Base-by-base conservation (phyloP, 495 filamentous ascomycete species). In the Pseudevernia furfuracea region DNA sequence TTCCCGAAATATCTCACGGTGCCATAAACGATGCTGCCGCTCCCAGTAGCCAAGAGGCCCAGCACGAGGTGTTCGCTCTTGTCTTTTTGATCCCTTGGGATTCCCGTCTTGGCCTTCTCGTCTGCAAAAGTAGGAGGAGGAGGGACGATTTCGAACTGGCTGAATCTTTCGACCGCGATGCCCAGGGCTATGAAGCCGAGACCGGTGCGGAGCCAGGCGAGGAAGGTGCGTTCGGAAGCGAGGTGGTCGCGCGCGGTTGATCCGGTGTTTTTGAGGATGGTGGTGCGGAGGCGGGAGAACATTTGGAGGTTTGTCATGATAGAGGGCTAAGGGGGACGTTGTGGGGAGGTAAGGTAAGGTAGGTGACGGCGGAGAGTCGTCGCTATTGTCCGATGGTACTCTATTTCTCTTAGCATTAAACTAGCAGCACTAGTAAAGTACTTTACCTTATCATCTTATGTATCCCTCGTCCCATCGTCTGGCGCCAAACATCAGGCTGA, bases 201-300 rank as follows among this genome's bases (percentile, higher is more conserved):
- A n/a, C 78, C 80, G 55, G 78, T 81, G 23, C 80, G 76, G 4
- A 76, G 77, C 80, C 79, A 82, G 52, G 80, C 77, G 15, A 84
- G 75, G 66, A 81, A 82, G n/a, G 81, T 84, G 4, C 81, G 78
- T 70, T 84, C 81, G 66, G 77, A 78, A 64, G 81, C 80, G 41
- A 80, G 76, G 63, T 82, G 78, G 68, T 82, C 80, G 61, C 80
- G 79, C 9, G 80, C 70, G 57, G 74, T 71, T 6, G 71, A 73
- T 56, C 73, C 72, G n/a, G 66, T 72, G 65, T 76, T 75, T 43
- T 69, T 60, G 56, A 76, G 69, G 44, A 69, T 59, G 28, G 66
- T 63, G 36, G 73, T 69, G 25, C 71, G 38, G 30, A 75, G 59
- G 52, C 46, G 46, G 23, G 46, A 15, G 46, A 49, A 49, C 46